phyloP scores from a whole-genome alignment of 495 filamentous ascomycete species.

The Annulohypoxylon maeteangense region DNA sequence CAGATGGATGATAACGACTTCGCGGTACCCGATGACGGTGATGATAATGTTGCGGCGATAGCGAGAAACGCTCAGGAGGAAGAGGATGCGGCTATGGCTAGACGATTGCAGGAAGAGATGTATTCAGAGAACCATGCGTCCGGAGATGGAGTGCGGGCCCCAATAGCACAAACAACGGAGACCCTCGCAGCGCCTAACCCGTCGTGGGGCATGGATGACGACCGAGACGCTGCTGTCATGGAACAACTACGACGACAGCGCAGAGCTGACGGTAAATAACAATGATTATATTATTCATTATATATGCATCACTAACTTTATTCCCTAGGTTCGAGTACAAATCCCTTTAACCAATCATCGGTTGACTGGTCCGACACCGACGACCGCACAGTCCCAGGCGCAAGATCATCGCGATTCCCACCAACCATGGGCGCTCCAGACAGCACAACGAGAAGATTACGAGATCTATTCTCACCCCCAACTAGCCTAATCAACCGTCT shows the following conservation, averaged over 20 bases:
- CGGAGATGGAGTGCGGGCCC: conserved; percentile 81
- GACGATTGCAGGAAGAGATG: conserved; percentile 89
- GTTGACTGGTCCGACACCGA: conserved; percentile 75
- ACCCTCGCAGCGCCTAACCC: conserved; percentile 78
- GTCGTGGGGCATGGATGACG: conserved; percentile 60
- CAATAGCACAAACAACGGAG: conserved; percentile 90
- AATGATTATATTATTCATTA: background rate
- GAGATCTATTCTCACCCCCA: conserved; percentile 91
- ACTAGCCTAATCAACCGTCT: conserved; percentile 83
- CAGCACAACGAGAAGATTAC: conserved; percentile 65
- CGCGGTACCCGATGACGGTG: conserved; percentile 44
- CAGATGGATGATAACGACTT: conserved; percentile 51
- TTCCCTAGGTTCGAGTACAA: conserved; percentile 43
- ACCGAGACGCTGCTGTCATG: conserved; percentile 69
- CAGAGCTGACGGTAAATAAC: conserved; percentile 53
- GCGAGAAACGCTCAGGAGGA: conserved; percentile 66
- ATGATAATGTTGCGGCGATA: conserved; percentile 52
- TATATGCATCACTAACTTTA: conserved; percentile 10
- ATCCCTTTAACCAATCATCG: conserved; percentile 84
- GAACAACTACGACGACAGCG: conserved; percentile 72
- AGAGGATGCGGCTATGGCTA: conserved; percentile 93
- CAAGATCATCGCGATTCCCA: conserved; percentile 4
- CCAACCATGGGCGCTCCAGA: conserved; percentile 9
- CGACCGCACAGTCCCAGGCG: conserved; percentile 19
- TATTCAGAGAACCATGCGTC: conserved; percentile 66